Base-by-base conservation (phyloP, 371 early-diverging fungal species). In the Pancytospora philotis region DNA sequence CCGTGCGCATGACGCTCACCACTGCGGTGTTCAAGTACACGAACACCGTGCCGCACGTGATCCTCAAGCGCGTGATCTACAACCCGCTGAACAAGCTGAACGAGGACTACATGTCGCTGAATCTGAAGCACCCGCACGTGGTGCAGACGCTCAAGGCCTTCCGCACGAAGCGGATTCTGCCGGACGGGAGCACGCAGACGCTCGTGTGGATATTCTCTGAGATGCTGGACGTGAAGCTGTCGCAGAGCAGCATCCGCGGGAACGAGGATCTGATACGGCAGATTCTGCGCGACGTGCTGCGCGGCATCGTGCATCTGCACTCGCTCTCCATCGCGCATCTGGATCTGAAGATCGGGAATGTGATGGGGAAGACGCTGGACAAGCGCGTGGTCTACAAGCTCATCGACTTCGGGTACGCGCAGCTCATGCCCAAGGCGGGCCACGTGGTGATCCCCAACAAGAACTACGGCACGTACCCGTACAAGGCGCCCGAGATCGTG, bases 401-500 rank as follows among this genome's bases (percentile, higher is more conserved):
- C 13, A 82, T 82, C 51, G 82, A 82, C 66, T 74, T 82, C 55
- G 82, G 82, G n/a, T 82, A 73, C 64, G 45, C 76, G 0, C 37
- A 79, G 25, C 27, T 59, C 13, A 34, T 79, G 8, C 37, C 35
- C 3, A 19, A 4, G 32, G 31, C 4, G 13, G 32, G 45, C 1
- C 60, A 62, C 28, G 61, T 62, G 28, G 53, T 61, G 27, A 74
- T 78, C 30, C 76, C 76, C 3, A 68, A 52, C 28, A 80, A 78
- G 53, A 69, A 71, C 39, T 82, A 79, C 69, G 82, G 82, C 16
- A 82, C 82, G 30, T 82, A 69, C 72, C 82, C 82, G 25, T 82
- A 79, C 68, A 82, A 82, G 66, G 72, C 82, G 13, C 82, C 82
- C 3, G 82, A 82, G 65, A 68, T 74, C 6, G 71, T 78, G 22